Evolutionary conservation across 495 filamentous ascomycete species (phyloP).

Genomic region (Daldinia loculata): DNA sequence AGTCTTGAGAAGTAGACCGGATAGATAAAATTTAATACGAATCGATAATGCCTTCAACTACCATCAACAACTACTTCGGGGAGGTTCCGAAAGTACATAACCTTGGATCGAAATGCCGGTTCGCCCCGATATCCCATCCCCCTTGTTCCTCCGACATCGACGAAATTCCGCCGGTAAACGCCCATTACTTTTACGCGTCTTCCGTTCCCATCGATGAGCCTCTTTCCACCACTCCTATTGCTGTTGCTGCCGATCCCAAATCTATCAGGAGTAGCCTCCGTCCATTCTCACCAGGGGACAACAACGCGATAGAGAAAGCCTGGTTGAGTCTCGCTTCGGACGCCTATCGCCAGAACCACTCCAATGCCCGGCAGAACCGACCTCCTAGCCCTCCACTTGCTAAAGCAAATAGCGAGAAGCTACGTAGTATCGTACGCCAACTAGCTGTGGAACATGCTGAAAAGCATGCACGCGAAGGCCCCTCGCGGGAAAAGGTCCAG

Average conservation of each 20-base stretch:
- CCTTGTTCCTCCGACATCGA: constrained; percentile 47
- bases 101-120: constrained; percentile 51
- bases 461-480: constrained; percentile 45
- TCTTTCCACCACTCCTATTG: constrained; percentile 70
- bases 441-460: constrained; percentile 49
- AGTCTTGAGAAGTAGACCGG: constrained; percentile 11
- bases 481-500: constrained; percentile 43
- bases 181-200: constrained; percentile 86
- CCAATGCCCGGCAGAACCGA: constrained; percentile 43
- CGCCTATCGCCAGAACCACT: constrained; percentile 53
- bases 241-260: constrained; percentile 59
- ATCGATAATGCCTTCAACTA: constrained; percentile 36
- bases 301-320: constrained; percentile 74
- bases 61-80: constrained; percentile 30
- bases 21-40: constrained; percentile 35
- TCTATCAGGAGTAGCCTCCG: constrained; percentile 66
- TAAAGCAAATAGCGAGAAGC: constrained; percentile 49
- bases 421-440: constrained; percentile 57
- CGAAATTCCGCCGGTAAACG: constrained; percentile 62
- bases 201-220: constrained; percentile 83
- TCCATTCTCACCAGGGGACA: constrained; percentile 82
- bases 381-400: constrained; percentile 46
- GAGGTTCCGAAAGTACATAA: constrained; percentile 48
- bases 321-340: constrained; percentile 67
- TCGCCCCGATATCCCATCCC: constrained; percentile 49